Conservation (phyloP, 768 basidiomycete species). For the Kockovaella imperatae region DNA sequence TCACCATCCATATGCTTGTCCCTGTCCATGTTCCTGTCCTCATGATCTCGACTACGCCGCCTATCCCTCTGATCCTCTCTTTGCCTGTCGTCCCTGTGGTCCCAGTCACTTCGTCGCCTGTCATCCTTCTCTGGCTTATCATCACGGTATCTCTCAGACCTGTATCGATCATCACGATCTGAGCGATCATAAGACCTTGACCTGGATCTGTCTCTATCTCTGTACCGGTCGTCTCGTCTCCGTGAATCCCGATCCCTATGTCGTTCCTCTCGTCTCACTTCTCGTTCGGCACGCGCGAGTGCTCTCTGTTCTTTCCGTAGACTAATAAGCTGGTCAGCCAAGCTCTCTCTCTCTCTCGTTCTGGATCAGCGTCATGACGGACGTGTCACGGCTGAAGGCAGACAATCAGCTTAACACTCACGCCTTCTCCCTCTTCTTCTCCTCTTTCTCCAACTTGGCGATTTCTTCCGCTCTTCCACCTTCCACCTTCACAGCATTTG, state of each 20-base stretch:
- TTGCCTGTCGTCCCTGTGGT: conserved; percentile 10
- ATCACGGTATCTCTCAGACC: conserved; percentile 6
- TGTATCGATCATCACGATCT: conserved; percentile 7
- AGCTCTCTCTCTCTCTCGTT: not conserved
- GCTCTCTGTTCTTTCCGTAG: conserved; percentile 36
- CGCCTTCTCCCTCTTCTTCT: conserved; percentile 38
- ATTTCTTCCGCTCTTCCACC: conserved; percentile 34
- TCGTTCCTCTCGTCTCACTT: conserved; percentile 28
- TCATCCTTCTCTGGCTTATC: conserved; percentile 4
- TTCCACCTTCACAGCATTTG: conserved; percentile 18
- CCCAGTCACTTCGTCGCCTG: not conserved
- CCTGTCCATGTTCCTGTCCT: conserved; percentile 2
- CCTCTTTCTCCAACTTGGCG: conserved; percentile 37
- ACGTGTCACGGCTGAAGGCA: not conserved
- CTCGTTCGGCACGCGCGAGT: conserved; percentile 31
- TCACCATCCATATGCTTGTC: not conserved
- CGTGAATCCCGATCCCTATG: conserved; percentile 18
- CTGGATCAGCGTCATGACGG: not conserved
- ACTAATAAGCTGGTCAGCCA: conserved; percentile 8
- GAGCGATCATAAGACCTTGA: not conserved
- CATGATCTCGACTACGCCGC: conserved; percentile 1
- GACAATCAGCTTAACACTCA: conserved; percentile 13
- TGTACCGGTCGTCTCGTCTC: not conserved
- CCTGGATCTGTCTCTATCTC: not conserved
- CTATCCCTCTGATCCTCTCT: conserved; percentile 6